Evolutionary conservation across 306 rosid genomes (phyloP).

Genomic region (Calophaca sinica): DNA sequence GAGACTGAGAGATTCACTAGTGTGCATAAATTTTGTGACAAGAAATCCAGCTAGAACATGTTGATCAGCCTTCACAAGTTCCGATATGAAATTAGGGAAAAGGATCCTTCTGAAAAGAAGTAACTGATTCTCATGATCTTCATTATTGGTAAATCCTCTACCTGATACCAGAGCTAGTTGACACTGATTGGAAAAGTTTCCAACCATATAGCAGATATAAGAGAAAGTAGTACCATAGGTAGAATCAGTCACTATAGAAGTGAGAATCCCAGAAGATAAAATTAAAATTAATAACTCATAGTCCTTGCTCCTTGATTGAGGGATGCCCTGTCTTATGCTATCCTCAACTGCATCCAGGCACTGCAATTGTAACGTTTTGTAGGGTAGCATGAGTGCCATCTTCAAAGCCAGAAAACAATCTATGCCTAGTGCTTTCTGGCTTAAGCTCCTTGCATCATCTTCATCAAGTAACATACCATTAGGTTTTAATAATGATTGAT

Average conservation of each 20-base stretch:
- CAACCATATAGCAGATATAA: constrained; percentile 77
- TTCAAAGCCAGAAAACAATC: constrained; percentile 79
- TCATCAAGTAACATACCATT: constrained; percentile 73
- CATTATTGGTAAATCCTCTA: constrained; percentile 45
- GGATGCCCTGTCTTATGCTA: constrained; percentile 67
- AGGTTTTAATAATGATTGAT: constrained; percentile 64
- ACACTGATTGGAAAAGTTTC: constrained; percentile 67
- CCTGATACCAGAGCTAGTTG: constrained; percentile 61
- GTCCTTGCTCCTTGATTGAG: constrained; percentile 57
- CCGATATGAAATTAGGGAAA: constrained; percentile 76
- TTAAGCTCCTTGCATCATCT: constrained; percentile 66
- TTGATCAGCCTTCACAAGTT: constrained; percentile 91
- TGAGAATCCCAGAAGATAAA: constrained; percentile 71
- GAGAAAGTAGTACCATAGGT: constrained; percentile 72
- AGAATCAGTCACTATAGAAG: constrained; percentile 56
- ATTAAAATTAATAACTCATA: constrained; percentile 69
- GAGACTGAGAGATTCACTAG: constrained; percentile 70
- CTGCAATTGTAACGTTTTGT: constrained; percentile 60
- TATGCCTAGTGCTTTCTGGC: constrained; percentile 54
- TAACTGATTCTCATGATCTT: constrained; percentile 52
- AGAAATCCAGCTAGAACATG: constrained; percentile 82
- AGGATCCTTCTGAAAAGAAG: constrained; percentile 60
- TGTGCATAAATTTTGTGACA: constrained; percentile 82
- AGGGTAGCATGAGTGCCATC: constrained; percentile 73
- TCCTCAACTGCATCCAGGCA: constrained; percentile 76